A percentile compares a stretch with the other conserved stretches of the same genome.
phyloP scores from a whole-genome alignment of 2,329 filamentous ascomycete species.

The Septoria linicola region DNA sequence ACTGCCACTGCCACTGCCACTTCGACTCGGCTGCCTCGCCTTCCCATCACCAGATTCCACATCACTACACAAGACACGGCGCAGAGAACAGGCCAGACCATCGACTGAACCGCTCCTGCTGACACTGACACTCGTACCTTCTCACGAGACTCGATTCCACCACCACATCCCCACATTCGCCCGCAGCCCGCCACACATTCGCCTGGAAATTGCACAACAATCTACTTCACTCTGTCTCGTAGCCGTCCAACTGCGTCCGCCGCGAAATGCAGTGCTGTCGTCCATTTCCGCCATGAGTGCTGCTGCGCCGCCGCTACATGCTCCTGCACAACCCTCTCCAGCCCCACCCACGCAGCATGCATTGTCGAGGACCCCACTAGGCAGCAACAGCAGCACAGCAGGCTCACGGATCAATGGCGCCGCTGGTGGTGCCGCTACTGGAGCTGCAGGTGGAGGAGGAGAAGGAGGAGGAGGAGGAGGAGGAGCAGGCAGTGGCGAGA shows the following conservation, averaged over 20 bases:
- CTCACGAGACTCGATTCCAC: neutral
- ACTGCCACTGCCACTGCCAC: too few relatives aligned
- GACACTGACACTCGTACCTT: too few relatives aligned
- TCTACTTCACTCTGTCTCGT: too few relatives aligned
- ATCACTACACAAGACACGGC: too few relatives aligned
- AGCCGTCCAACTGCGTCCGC: neutral
- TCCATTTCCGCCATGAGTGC: constrained; percentile 16
- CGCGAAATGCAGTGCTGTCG: constrained; percentile 7
- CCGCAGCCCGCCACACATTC: too few relatives aligned
- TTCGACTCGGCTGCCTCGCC: too few relatives aligned
- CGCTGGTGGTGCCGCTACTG: neutral
- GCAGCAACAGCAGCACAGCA: neutral
- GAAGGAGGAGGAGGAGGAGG: neutral
- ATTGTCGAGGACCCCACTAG: neutral
- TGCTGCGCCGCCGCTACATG: constrained; percentile 3
- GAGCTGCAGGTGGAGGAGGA: constrained; percentile 1
- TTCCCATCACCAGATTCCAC: too few relatives aligned
- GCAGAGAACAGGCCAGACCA: too few relatives aligned
- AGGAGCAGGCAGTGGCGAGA: constrained; percentile 28
- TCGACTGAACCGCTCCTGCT: too few relatives aligned
- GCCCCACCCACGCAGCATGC: neutral
- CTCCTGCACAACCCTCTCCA: neutral
- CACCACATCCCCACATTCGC: too few relatives aligned
- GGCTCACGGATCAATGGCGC: neutral
- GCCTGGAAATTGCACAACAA: too few relatives aligned